Base-by-base conservation (phyloP, 1,284 basidiomycete genomes). In the Vanrija humicola region DNA sequence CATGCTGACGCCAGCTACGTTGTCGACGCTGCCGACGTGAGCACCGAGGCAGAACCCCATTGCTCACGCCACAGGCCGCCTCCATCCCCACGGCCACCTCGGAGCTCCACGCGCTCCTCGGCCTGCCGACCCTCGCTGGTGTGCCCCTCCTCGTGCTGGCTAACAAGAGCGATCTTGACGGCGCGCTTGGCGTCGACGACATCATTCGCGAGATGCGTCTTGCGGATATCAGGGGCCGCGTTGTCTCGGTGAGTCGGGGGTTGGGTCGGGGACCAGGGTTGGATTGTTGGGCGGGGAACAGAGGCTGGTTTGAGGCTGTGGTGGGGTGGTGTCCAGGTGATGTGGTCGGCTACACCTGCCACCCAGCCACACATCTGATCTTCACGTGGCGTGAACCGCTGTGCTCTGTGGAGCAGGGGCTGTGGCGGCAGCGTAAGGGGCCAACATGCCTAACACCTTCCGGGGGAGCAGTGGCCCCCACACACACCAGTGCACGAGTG, bases 71-170 rank as follows among this genome's bases (percentile, higher is more conserved):
- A 12, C 72, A 89, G 89, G 80, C 79, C 56, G 86, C 89, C 53
- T 89, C 87, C 67, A 86, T 95, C 69, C 87, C 90, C 52, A 86
- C 89, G 6, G 90, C 90, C 3, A 84, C 86, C 8, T 92, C 93
- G 47, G 94, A 98, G 73, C 80, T 98, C 5, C 91, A 95, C 68
- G 86, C 92, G 43, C 79, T 98, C 3, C 81, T 98, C 21, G 79
- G 83, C 12, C 84, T 92, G 43, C 82, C 86, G 0, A 83, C 83
- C 23, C 82, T 98, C 21, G 73, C 78, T 1, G 86, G 87, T 0
- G 90, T 96, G 3, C 94, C 94, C 1, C 74, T 98, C 39, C 83
- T 98, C 15, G 92, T 98, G 53, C 81, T 98, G 23, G 95, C 92
- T 1, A 98, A 97, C 77, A 98, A 98, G 81, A 96, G 92, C 68